These are phyloP conservation scores for Colletotrichum sidae DNA, from an alignment of 2,329 filamentous ascomycete species.

Conservation along the genomic window DNA sequence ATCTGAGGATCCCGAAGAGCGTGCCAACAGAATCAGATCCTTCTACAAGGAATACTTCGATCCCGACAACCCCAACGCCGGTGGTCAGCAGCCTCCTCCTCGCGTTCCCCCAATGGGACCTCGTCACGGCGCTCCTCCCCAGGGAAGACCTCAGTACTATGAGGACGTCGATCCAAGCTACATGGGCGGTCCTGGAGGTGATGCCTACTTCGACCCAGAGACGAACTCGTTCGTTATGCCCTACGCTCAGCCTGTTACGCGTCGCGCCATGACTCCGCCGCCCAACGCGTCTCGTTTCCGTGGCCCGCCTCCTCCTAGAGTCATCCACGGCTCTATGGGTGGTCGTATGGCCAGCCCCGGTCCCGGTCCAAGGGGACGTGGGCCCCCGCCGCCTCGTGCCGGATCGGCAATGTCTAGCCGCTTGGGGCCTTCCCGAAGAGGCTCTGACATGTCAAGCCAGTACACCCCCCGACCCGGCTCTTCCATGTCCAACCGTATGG, in stretches of 20 bases:
- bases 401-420: slow-evolving; percentile 49
- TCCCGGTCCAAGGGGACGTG: slow-evolving; percentile 59
- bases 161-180: slow-evolving; percentile 82
- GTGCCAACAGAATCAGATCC: slow-evolving; percentile 95
- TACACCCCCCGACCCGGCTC: slow-evolving; percentile 71
- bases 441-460: slow-evolving; percentile 47
- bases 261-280: slow-evolving; percentile 96
- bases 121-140: slow-evolving; percentile 19
- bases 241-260: slow-evolving; percentile 85
- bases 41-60: slow-evolving; percentile 99
- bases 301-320: slow-evolving; percentile 53
- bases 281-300: slow-evolving; percentile 67
- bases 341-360: slow-evolving; percentile 56
- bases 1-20: slow-evolving; percentile 90
- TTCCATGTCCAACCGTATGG: slow-evolving; percentile 67
- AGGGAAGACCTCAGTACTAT: slow-evolving; percentile 65
- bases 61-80: slow-evolving; percentile 67
- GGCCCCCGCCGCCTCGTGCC: slow-evolving; percentile 61
- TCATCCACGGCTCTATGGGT: slow-evolving; percentile 59
- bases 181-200: slow-evolving; percentile 58
- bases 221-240: slow-evolving; percentile 81
- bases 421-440: slow-evolving; percentile 47
- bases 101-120: slow-evolving; percentile 22
- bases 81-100: slow-evolving; percentile 20
- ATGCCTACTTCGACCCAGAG: slow-evolving; percentile 75